Conservation (phyloP, 2,329 filamentous ascomycete genomes). For the Exophiala alcalophila region DNA sequence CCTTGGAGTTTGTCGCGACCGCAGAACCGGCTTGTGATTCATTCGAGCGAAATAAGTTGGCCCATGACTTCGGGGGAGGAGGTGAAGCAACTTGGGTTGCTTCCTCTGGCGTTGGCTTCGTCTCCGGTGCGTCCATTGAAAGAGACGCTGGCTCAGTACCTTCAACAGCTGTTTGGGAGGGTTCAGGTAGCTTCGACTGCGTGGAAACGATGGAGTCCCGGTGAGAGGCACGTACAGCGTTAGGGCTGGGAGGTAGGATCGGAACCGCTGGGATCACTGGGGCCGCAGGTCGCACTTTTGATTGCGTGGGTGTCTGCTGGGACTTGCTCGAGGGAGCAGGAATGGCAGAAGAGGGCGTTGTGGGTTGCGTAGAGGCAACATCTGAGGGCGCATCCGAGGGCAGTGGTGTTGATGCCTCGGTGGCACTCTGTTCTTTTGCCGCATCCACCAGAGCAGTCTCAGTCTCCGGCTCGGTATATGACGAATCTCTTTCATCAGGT, state of each 20-base stretch:
- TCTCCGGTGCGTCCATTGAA: conserved; percentile 10
- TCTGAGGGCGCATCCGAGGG: conserved; percentile 60
- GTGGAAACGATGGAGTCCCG: conserved; percentile 39
- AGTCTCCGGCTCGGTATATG: conserved; percentile 21
- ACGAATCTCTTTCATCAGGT: conserved; percentile 22
- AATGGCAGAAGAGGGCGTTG: conserved; percentile 54
- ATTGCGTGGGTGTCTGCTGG: conserved; percentile 34
- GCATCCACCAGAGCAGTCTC: conserved; percentile 23
- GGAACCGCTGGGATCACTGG: conserved; percentile 52
- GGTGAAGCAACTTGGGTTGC: conserved; percentile 41
- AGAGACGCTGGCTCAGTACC: conserved; percentile 7
- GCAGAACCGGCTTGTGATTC: conserved; percentile 36
- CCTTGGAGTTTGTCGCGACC: conserved; percentile 28
- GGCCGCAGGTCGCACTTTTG: conserved; percentile 34
- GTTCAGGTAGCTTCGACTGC: conserved; percentile 35
- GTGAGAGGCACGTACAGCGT: conserved; percentile 36
- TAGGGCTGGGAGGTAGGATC: conserved; percentile 40
- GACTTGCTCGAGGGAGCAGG: conserved; percentile 34
- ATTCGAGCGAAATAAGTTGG: conserved; percentile 61
- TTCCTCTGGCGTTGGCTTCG: conserved; percentile 32
- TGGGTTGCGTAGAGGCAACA: conserved; percentile 53
- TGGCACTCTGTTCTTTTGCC: conserved; percentile 13
- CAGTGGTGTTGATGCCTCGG: conserved; percentile 55
- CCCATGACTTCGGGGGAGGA: conserved; percentile 62
- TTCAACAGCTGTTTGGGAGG: conserved; percentile 13